Base-by-base conservation (phyloP, 2,329 filamentous ascomycete species). In the Furcasterigmium sp. region DNA sequence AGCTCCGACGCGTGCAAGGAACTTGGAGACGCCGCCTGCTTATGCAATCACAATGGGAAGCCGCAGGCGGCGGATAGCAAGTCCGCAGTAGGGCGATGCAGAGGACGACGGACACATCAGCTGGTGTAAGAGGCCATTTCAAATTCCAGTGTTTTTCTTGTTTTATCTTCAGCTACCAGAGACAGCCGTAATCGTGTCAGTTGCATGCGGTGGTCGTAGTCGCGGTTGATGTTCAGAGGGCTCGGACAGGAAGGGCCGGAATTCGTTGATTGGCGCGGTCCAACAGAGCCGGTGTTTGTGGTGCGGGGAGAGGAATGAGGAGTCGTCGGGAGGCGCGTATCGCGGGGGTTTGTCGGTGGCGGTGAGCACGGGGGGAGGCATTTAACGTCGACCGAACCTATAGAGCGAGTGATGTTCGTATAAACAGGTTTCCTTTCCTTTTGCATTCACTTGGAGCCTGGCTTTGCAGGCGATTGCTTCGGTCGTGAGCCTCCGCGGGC, bases 321-420 rank as follows among this genome's bases (percentile, higher is more conserved):
- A 39, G 42, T 41, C 23, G 30, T 29, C 36, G 25, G n/a, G 10
- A 35, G 32, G 15, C 32, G n/a, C 19, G 25, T 14, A 9, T 23
- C 13, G 14, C 29, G 20, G 30, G 17, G 20, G 10, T 15, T 9
- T 17, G 29, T 28, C 21, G 30, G 25, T 46, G 44, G 44, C 39
- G 45, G 32, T 36, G 45, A n/a, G n/a, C 32, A 17, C 14, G 15
- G 32, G 15, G 21, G 39, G 51, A 51, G 51, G 48, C 56, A 59
- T 59, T 82, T 90, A 95, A 86, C 89, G 88, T 73, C 90, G 87
- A 76, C 89, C 88, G 84, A 95, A 95, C 85, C 89, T 95, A 87
- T 76, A 88, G 80, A 86, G 80, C 75, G 73, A 72, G 71, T 74
- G 77, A 78, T 52, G 77, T 83, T 87, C 74, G 84, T 75, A 84